phyloP scores from a whole-genome alignment of 2,329 filamentous ascomycete species.

The Fusarium dlaminii region DNA sequence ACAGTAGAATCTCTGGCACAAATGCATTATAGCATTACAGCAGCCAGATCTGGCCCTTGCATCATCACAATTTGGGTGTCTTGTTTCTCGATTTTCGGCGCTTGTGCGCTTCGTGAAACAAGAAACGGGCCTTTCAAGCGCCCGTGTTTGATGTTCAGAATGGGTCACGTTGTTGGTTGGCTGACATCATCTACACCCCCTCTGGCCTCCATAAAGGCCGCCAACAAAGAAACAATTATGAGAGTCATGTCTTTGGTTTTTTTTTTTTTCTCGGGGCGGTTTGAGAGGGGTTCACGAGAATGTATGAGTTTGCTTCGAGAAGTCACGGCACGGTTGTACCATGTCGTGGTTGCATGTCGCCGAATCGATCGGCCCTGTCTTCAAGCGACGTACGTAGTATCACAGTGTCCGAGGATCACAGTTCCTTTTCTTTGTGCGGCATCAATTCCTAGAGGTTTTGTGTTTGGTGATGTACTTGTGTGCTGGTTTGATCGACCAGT shows the following conservation, averaged over 20 bases:
- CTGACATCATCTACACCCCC: background rate
- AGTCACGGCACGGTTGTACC: background rate
- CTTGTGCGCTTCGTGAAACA: conserved; percentile 43
- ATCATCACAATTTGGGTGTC: background rate
- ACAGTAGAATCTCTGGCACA: background rate
- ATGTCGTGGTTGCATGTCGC: background rate
- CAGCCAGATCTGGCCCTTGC: background rate
- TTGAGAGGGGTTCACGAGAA: conserved; percentile 22
- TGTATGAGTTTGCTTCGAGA: conserved; percentile 16
- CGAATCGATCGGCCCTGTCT: background rate
- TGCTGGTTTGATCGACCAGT: background rate
- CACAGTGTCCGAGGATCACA: background rate
- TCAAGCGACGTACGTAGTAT: background rate
- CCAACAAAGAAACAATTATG: background rate
- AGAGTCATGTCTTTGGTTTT: conserved; percentile 4
- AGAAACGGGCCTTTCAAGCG: conserved; percentile 18
- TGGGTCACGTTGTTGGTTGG: conserved; percentile 33
- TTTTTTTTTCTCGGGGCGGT: conserved; percentile 11
- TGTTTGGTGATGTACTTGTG: background rate
- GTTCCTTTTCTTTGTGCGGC: background rate
- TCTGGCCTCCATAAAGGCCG: background rate
- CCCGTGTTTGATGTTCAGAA: conserved; percentile 32
- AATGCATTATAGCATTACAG: background rate
- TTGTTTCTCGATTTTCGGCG: conserved; percentile 13
- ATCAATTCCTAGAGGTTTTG: background rate